phyloP scores from a whole-genome alignment of 805 yeast genomes.

The Candida xyloterini region DNA sequence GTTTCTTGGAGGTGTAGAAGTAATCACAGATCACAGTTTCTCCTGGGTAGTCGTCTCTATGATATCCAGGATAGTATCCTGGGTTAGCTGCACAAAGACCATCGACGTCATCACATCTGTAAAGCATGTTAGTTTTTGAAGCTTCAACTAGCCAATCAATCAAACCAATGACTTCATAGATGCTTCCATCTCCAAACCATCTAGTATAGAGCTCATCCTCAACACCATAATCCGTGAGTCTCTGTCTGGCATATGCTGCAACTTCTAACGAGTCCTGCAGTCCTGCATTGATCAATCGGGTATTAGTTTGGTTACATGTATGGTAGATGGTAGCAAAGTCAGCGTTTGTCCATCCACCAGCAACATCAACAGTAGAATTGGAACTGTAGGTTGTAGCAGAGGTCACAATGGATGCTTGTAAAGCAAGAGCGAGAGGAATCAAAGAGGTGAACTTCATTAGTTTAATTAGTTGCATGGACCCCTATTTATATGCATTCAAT shows the following conservation, averaged over 20 bases:
- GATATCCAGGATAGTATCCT: conserved; percentile 39
- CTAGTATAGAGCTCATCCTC: conserved; percentile 32
- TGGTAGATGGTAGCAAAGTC: conserved; percentile 8
- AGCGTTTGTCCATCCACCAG: conserved; percentile 17
- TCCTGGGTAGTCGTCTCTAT: conserved; percentile 35
- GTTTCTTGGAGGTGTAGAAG: conserved; percentile 34
- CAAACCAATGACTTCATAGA: conserved; percentile 37
- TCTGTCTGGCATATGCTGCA: conserved; percentile 36
- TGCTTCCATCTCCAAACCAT: conserved; percentile 39
- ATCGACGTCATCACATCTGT: conserved; percentile 41
- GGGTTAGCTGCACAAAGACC: conserved; percentile 32
- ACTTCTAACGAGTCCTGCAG: conserved; percentile 34
- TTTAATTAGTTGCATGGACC: too few relatives aligned
- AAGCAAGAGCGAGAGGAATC: too few relatives aligned
- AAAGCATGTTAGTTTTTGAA: conserved; percentile 33
- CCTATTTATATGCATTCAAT: too few relatives aligned
- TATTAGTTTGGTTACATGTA: conserved; percentile 20
- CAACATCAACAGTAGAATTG: conserved; percentile 26
- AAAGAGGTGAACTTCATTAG: too few relatives aligned
- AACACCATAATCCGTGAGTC: conserved; percentile 34
- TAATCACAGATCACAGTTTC: conserved; percentile 42
- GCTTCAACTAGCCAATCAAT: conserved; percentile 34
- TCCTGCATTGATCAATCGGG: conserved; percentile 22
- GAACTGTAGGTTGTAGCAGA: neutral
- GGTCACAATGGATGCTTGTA: too few relatives aligned